Evolutionary conservation across 1,284 basidiomycete species (phyloP).

Genomic region (Porogramme epimiltina): DNA sequence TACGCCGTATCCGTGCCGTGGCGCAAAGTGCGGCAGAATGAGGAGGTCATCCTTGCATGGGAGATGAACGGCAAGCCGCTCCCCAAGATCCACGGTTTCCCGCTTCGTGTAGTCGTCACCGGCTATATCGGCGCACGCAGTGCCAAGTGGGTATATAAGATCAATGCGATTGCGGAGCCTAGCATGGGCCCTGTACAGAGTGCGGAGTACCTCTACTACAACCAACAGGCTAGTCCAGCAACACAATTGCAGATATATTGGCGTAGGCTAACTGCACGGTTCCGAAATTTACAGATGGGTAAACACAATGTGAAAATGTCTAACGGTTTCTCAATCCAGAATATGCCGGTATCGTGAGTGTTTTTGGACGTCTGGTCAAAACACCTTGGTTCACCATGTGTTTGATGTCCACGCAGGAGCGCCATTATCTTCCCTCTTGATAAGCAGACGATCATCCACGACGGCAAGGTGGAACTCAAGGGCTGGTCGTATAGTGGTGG

Average conservation of each 20-base stretch:
- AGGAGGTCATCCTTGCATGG: conserved; percentile 59
- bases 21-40: conserved; percentile 50
- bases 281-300: conserved; percentile 38
- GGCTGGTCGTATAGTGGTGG: conserved; percentile 60
- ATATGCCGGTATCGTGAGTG: conserved; percentile 59
- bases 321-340: conserved; percentile 55
- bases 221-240: conserved; percentile 35
- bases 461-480: conserved; percentile 45
- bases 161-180: conserved; percentile 51
- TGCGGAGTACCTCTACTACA: conserved; percentile 58
- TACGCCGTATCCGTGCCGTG: conserved; percentile 58
- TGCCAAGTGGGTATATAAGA: conserved; percentile 58
- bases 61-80: conserved; percentile 61
- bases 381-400: too few species aligned
- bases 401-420: conserved; percentile 48
- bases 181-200: conserved; percentile 55
- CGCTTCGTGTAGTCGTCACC: conserved; percentile 53
- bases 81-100: conserved; percentile 56
- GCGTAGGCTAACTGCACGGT: too few species aligned
- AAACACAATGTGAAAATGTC: conserved; percentile 53
- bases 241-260: too few species aligned
- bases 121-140: conserved; percentile 63
- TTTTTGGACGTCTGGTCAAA: too few species aligned
- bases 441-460: conserved; percentile 50
- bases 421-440: conserved; percentile 50